These are phyloP conservation scores for Dittrichia graveolens DNA, from an alignment of 129 eudicot genomes.

Conservation along the genomic window DNA sequence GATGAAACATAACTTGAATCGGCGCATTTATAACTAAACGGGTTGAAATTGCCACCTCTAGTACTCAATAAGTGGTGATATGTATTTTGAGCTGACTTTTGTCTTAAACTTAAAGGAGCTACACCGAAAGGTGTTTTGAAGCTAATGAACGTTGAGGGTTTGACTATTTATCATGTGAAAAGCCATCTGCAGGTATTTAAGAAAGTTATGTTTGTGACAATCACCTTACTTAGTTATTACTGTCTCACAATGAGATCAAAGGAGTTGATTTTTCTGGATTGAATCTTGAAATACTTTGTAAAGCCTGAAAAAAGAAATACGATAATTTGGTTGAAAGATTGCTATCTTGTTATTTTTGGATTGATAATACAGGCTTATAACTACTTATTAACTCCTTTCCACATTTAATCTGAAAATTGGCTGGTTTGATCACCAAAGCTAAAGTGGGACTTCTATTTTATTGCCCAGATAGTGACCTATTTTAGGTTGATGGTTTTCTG, in stretches of 20 bases:
- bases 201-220: not conserved
- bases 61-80: not conserved
- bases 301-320: not conserved
- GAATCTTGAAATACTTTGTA: conserved; percentile 5
- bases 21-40: too few species aligned
- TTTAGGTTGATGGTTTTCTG: conserved; percentile 14
- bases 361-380: not conserved
- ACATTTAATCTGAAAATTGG: conserved; percentile 14
- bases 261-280: not conserved
- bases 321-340: not conserved
- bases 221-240: conserved; percentile 23
- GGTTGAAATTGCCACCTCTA: not conserved
- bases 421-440: conserved; percentile 23
- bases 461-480: not conserved
- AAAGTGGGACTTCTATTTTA: not conserved
- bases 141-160: conserved; percentile 93
- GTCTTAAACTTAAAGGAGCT: conserved; percentile 60
- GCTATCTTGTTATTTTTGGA: not conserved
- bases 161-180: conserved; percentile 94
- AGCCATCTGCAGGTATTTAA: conserved; percentile 82
- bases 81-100: conserved; percentile 19
- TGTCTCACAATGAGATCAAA: not conserved
- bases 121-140: conserved; percentile 92
- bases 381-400: not conserved
- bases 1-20: too few species aligned